phyloP scores from a whole-genome alignment of 2,329 filamentous ascomycete species.

The Fusarium domesticum region DNA sequence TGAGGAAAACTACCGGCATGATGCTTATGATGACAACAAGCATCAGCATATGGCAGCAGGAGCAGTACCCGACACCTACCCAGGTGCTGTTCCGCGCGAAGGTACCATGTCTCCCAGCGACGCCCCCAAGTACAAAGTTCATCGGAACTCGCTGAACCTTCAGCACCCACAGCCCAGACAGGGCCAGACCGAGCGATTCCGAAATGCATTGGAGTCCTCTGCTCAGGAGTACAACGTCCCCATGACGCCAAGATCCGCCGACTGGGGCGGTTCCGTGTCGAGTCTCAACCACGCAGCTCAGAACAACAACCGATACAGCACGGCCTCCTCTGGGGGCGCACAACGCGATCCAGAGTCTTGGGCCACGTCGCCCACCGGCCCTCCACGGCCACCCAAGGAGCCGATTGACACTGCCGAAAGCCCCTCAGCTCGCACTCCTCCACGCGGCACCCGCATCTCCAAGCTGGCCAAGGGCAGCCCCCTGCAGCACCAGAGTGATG shows the following conservation, averaged over 20 bases:
- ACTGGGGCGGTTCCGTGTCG: conserved; percentile 61
- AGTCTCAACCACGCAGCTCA: conserved; percentile 54
- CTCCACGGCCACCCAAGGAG: conserved; percentile 62
- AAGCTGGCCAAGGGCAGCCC: conserved; percentile 55
- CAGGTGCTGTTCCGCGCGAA: conserved; percentile 37
- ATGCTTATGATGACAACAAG: conserved; percentile 60
- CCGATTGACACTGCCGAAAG: conserved; percentile 47
- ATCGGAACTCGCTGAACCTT: conserved; percentile 75
- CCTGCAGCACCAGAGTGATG: conserved; percentile 53
- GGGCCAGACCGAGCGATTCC: conserved; percentile 71
- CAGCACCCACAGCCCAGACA: conserved; percentile 76
- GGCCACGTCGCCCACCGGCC: conserved; percentile 43
- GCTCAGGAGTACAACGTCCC: conserved; percentile 65
- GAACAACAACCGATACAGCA: conserved; percentile 48
- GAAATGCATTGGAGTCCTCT: conserved; percentile 69
- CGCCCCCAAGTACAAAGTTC: conserved; percentile 78
- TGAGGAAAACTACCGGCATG: conserved; percentile 51
- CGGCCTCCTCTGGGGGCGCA: conserved; percentile 37
- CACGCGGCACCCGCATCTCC: conserved; percentile 46
- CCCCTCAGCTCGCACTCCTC: conserved; percentile 42
- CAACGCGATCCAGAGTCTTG: conserved; percentile 43
- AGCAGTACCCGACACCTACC: conserved; percentile 41
- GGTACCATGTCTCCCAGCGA: conserved; percentile 59
- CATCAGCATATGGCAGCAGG: conserved; percentile 55
- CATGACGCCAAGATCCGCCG: conserved; percentile 57